Conservation (phyloP, 768 basidiomycete species). For the Auricularia heimuer region DNA sequence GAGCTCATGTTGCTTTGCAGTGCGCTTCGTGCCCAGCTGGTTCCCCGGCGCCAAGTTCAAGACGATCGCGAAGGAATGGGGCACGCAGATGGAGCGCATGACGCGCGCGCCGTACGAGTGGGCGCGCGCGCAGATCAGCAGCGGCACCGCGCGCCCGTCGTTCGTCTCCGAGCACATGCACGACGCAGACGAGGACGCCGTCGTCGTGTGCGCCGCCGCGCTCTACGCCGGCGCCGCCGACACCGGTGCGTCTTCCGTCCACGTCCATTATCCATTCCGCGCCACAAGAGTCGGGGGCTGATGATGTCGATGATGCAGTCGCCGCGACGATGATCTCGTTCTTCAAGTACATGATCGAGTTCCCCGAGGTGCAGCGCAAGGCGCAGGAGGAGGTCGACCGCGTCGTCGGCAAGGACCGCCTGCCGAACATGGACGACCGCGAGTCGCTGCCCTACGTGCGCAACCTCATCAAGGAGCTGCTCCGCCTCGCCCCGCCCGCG, state of each 20-base stretch:
- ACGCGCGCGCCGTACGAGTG: slow-evolving; percentile 22
- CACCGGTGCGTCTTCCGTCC: not conserved
- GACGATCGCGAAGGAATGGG: slow-evolving; percentile 15
- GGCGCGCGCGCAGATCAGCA: slow-evolving; percentile 25
- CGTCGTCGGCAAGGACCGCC: not conserved
- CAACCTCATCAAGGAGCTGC: slow-evolving; percentile 29
- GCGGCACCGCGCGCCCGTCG: not conserved
- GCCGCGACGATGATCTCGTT: slow-evolving; percentile 3
- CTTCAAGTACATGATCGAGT: slow-evolving; percentile 5
- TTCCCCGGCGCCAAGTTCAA: slow-evolving; percentile 36
- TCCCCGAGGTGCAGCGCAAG: slow-evolving; percentile 3
- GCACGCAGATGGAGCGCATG: slow-evolving; percentile 13
- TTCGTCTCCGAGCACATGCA: not conserved
- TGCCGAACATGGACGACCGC: slow-evolving; percentile 24
- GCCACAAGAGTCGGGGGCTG: no score
- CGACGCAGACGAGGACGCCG: not conserved
- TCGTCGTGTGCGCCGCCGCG: not conserved
- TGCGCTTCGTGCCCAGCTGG: slow-evolving; percentile 32
- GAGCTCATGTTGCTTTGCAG: slow-evolving; percentile 13
- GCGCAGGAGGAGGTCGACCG: slow-evolving; percentile 7
- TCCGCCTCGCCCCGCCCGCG: slow-evolving; percentile 12
- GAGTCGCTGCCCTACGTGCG: slow-evolving; percentile 32
- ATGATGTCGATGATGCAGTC: not conserved
- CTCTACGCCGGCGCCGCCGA: slow-evolving; percentile 1
- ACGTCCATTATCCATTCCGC: no score